phyloP scores from a whole-genome alignment of 805 yeast genomes.

The Saccharomycopsis malanga region DNA sequence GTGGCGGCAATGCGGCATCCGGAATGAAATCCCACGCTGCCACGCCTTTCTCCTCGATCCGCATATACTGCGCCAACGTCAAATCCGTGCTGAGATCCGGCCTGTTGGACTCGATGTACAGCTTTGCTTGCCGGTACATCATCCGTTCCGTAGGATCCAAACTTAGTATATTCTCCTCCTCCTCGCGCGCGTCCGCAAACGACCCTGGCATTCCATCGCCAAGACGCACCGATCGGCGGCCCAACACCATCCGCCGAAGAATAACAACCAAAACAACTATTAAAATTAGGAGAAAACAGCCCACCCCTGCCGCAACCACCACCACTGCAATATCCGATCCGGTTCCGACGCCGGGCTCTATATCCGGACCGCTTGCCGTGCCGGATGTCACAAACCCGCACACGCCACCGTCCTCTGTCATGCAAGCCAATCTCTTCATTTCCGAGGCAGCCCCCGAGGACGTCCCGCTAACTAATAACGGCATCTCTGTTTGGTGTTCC shows the following conservation, averaged over 20 bases:
- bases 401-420: too few species aligned
- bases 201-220: constrained; percentile 25
- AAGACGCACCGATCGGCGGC: constrained; percentile 18
- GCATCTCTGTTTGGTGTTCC: too few species aligned
- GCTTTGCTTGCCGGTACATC: constrained; percentile 35
- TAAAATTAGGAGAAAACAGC: not conserved
- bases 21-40: constrained; percentile 75
- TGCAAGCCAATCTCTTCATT: too few species aligned
- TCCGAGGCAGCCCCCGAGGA: too few species aligned
- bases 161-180: constrained; percentile 13
- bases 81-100: constrained; percentile 38
- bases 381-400: too few species aligned
- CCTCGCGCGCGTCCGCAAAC: constrained; percentile 22
- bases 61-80: constrained; percentile 49
- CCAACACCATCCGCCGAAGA: not conserved
- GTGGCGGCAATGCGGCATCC: constrained; percentile 44
- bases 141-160: constrained; percentile 31
- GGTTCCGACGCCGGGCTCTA: too few species aligned
- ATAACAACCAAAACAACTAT: constrained; percentile 7
- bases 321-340: too few species aligned
- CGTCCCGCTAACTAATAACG: too few species aligned
- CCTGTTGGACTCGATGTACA: constrained; percentile 31
- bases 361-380: too few species aligned
- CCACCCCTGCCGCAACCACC: constrained; percentile 6
- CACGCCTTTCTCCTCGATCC: constrained; percentile 82